Base-by-base conservation (phyloP, 163 green algal species). In the Scenedesmus sp. region DNA sequence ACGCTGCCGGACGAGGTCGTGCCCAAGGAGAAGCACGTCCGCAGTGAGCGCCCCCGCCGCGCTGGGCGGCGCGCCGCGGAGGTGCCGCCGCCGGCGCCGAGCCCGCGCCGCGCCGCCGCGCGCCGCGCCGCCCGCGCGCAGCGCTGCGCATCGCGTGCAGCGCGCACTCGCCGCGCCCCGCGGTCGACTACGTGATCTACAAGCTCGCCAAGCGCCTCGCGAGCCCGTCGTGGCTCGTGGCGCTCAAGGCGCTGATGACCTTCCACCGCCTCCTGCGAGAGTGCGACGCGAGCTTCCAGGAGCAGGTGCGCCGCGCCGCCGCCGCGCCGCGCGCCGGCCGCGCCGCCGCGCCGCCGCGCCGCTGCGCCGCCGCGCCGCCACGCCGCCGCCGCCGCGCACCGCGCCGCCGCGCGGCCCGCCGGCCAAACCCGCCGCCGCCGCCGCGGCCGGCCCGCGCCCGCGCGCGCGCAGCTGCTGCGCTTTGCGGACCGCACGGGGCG, bases 191-290 rank as follows among this genome's bases (percentile, higher is more conserved):
- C 34, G 82, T 95, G 9, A 92, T 94, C 57, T 81, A 81, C 17
- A 84, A 89, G 45, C 85, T 97, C 7, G 69, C 86, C 3, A 85
- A 90, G 58, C 90, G 93, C 3, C 73, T 97, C 42, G 80, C 89
- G 60, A 78, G 84, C 18, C 34, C 58, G 44, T 66, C 31, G 33
- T 97, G 91, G 91, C 75, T 96, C 69, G 90, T 95, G 63, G 85
- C 88, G 18, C 81, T 97, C 2, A 98, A 98, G 85, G 88, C 87
- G 4, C 83, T 97, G 9, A 94, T 97, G 75, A 89, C 93, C 1
- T 90, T 98, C 57, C 95, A 98, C 78, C 87, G 94, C 22, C 87
- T 97, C 0, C 92, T 98, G 86, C 81, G 93, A 1, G 95, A 98
- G 79, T 89, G 84, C 11, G 91, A 97, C 56, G 70, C 85, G 3